Conservation (phyloP, 805 yeast species). For the Nakazawaea molendinolei region DNA sequence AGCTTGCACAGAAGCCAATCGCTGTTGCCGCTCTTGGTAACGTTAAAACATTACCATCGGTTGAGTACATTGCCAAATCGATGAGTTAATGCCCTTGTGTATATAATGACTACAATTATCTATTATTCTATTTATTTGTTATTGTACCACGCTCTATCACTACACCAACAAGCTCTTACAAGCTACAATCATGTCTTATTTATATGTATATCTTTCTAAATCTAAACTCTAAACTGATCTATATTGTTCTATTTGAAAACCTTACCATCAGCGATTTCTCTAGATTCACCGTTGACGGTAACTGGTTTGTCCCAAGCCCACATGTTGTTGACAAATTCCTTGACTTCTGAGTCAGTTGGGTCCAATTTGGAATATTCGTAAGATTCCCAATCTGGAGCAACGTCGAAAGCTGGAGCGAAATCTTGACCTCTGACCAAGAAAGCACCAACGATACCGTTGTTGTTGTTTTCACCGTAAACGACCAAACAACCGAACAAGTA, state of each 20-base stretch:
- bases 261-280: slow-evolving; percentile 95
- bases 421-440: slow-evolving; percentile 96
- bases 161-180: too few relatives aligned
- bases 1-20: slow-evolving; percentile 69
- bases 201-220: neutral
- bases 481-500: slow-evolving; percentile 90
- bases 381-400: slow-evolving; percentile 99
- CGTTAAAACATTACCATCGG: slow-evolving; percentile 62
- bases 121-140: too few relatives aligned
- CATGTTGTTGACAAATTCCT: slow-evolving; percentile 78
- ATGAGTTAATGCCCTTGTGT: too few relatives aligned
- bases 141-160: too few relatives aligned
- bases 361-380: slow-evolving; percentile 81
- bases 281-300: slow-evolving; percentile 66
- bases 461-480: slow-evolving; percentile 97
- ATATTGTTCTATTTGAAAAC: slow-evolving; percentile 68
- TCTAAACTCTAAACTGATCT: too few relatives aligned
- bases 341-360: slow-evolving; percentile 67
- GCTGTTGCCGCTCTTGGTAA: slow-evolving; percentile 93
- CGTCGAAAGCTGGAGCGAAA: slow-evolving; percentile 83
- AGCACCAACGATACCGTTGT: slow-evolving; percentile 95
- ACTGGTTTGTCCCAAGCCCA: slow-evolving; percentile 99
- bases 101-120: too few relatives aligned
- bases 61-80: slow-evolving; percentile 44
- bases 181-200: neutral